These are phyloP conservation scores for Lactifluus pinguis DNA, from an alignment of 768 basidiomycete species.

Conservation along the genomic window DNA sequence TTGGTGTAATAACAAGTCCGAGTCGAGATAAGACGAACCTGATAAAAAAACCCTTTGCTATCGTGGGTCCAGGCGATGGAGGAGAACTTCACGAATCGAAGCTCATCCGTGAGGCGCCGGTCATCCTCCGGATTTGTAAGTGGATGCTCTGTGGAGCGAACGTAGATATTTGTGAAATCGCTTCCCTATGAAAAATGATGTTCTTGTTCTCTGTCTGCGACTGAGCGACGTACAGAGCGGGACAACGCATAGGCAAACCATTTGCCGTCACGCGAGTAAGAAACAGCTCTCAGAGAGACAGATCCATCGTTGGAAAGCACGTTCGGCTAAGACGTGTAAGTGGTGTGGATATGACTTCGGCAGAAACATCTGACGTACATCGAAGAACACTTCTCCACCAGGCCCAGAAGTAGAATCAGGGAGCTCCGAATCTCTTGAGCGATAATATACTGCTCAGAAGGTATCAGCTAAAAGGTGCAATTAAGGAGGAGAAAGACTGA, in stretches of 20 bases:
- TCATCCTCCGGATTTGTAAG: conserved; percentile 39
- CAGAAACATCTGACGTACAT: conserved; percentile 36
- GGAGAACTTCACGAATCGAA: conserved; percentile 74
- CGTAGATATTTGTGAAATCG: conserved; percentile 61
- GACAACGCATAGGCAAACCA: conserved; percentile 74
- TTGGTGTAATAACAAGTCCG: background rate
- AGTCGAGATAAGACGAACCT: conserved; percentile 30
- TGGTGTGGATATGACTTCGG: background rate
- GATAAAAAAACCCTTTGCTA: conserved; percentile 80
- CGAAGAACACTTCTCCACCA: conserved; percentile 69
- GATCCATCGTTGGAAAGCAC: conserved; percentile 65
- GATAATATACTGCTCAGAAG: conserved; percentile 42
- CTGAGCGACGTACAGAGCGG: conserved; percentile 42
- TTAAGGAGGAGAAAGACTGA: background rate
- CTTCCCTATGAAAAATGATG: conserved; percentile 44
- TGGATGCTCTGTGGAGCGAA: conserved; percentile 54
- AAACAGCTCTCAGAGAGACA: conserved; percentile 46
- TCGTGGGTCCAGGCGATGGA: conserved; percentile 66
- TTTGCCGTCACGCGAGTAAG: conserved; percentile 58
- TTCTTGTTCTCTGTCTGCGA: background rate
- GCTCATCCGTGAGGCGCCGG: conserved; percentile 50
- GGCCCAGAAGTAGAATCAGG: conserved; percentile 40
- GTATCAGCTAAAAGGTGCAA: background rate
- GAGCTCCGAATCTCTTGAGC: conserved; percentile 43
- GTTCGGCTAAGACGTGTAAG: conserved; percentile 43